Base-by-base conservation (phyloP, 106 monocot species). In the Platanthera guangdongensis region DNA sequence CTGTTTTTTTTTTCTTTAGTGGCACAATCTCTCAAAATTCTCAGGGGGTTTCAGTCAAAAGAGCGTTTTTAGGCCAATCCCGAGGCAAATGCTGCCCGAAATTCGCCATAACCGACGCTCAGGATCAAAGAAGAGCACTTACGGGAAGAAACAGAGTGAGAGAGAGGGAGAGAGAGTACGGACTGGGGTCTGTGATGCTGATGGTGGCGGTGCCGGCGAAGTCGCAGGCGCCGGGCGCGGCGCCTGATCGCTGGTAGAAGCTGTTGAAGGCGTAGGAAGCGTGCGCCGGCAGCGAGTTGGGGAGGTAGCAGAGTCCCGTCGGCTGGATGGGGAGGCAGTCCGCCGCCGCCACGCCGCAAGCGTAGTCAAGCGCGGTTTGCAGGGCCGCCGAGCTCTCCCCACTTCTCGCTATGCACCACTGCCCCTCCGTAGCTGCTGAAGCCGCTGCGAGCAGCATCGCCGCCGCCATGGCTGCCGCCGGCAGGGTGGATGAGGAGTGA, bases 211-310 rank as follows among this genome's bases (percentile, higher is more conserved):
- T 74, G 83, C 92, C 95, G 51, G 51, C 86, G 84, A 95, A 92
- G 80, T 95, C 92, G 70, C 95, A 95, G n/a, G 87, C 74, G 7
- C 88, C 88, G 14, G 88, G 80, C 48, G 84, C 82, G 47, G 62
- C 78, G 63, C 62, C 74, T 14, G 87, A 85, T 9, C 85, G 47
- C 86, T 88, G 90, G 81, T 78, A 95, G 87, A 73, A 90, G 77
- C 81, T 81, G 83, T 95, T 95, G 87, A 90, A 95, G 70, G 92
- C 92, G 78, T 88, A 92, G 32, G 92, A 92, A 14, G 95, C 90
- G 77, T 95, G 95, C 5, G 85, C 92, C 68, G 75, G 84, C 60
- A 92, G n/a, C 7, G 88, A 87, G 87, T 90, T 90, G 70, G 95
- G 95, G 39, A 90, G 82, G 82, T 82, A 95, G 78, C 95, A 95